A percentile compares a stretch with the other conserved stretches of the same genome.
phyloP scores from a whole-genome alignment of 495 filamentous ascomycete genomes.

The Apodospora peruviana region DNA sequence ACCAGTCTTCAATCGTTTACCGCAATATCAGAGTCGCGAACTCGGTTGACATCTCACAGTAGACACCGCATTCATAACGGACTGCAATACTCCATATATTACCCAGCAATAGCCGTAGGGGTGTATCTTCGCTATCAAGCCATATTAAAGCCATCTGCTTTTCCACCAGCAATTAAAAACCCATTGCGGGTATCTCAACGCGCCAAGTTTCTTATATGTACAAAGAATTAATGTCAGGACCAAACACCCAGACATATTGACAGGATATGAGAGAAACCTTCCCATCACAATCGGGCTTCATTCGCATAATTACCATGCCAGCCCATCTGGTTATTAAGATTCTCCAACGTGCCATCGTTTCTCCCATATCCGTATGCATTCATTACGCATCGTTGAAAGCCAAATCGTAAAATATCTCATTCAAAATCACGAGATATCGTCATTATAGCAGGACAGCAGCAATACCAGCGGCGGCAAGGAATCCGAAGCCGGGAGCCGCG shows the following conservation, averaged over 20 bases:
- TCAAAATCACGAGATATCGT: not conserved
- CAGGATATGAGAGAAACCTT: slow-evolving; percentile 16
- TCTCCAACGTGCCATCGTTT: slow-evolving; percentile 11
- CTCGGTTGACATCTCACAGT: too few species aligned
- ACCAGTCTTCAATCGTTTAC: too few species aligned
- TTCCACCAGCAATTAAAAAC: slow-evolving; percentile 1
- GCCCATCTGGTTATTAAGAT: slow-evolving; percentile 20
- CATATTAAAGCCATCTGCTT: not conserved
- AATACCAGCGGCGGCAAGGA: slow-evolving; percentile 31
- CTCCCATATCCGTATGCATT: slow-evolving; percentile 9
- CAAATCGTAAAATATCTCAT: slow-evolving; percentile 6
- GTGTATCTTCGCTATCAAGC: not conserved
- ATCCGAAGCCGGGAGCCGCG: slow-evolving; percentile 24
- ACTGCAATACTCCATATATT: not conserved
- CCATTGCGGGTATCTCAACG: slow-evolving; percentile 21
- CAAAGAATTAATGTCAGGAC: slow-evolving; percentile 18
- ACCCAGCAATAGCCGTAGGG: not conserved
- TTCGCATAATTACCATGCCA: slow-evolving; percentile 10
- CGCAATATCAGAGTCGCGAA: too few species aligned
- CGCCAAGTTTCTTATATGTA: slow-evolving; percentile 17
- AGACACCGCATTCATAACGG: too few species aligned
- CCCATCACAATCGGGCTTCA: slow-evolving; percentile 7
- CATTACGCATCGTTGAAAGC: slow-evolving; percentile 17
- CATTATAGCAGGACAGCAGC: slow-evolving; percentile 27
- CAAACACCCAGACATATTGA: slow-evolving; percentile 14